Base-by-base conservation (phyloP, 805 yeast species). In the Metschnikowia rubicola region DNA sequence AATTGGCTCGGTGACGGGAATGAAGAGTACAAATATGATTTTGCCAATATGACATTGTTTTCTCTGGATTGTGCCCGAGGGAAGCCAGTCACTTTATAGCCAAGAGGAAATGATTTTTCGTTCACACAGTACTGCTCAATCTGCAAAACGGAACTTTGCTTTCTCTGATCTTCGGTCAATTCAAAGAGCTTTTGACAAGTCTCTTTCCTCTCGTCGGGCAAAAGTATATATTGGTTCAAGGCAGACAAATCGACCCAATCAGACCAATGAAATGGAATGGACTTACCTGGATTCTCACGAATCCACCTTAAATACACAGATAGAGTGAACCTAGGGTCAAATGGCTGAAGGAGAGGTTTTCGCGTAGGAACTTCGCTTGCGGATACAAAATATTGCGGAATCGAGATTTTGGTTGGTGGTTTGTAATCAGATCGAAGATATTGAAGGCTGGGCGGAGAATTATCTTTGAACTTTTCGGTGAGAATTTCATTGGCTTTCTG, bases 1-100 rank as follows among this genome's bases (percentile, higher is more conserved):
- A 70, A 17, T 41, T 61, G 60, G 6, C 50, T 44, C 2, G 75
- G 75, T 12, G 65, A 44, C 4, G 62, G 62, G 15, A 66, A 63
- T 4, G 44, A 15, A 10, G 66, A 43, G 48, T 61, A 64, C 30
- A 70, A 47, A 41, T 53, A 59, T 2, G 71, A 44, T 43, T 65
- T 66, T 3, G 67, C 68, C 9, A 66, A 42, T 2, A 68, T 36
- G 41, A 56, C 61, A 34, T 59, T 56, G 45, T 66, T 64, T 12
- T 55, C 57, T 2, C 50, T 38, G 5, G 55, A 48, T 37, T 67
- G 70, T 10, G 57, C 59, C 15, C 63, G 64, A 8, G 67, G 51
- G 13, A 48, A 47, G 12, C 38, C 41, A 11, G 38, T 35, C 13
- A 67, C 56, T 13, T 40, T 39, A 48, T 52, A 66, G 1, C 69